Base-by-base conservation (phyloP, 495 filamentous ascomycete genomes). In the Aspergillus egyptiacus region DNA sequence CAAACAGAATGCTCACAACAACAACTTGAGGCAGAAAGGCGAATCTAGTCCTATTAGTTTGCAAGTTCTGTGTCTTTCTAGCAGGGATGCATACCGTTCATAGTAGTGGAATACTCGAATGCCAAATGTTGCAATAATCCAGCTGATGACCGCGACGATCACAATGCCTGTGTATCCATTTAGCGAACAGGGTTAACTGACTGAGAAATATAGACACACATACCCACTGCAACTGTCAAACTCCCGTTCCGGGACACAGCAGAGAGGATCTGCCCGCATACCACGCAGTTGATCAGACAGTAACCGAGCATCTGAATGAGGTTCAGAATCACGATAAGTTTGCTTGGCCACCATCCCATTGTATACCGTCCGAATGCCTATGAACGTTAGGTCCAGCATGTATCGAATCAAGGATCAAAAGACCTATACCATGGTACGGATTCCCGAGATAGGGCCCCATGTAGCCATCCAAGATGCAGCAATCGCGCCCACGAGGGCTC, bases 261-360 rank as follows among this genome's bases (percentile, higher is more conserved):
- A 18, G 81, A 84, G 3, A 91, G 65, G 13, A 89, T 86, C 56
- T 89, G 85, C 1, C 86, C 86, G 2, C 82, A 78, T 17, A 89
- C 75, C 17, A 89, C 81, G 40, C 76, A 80, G 56, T 84, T 79
- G 48, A 89, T 80, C 65, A 88, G 63, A 38, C 75, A 71, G 51
- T 89, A 91, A 9, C 86, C 86, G 19, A 87, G 67, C 63, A 87
- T 75, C 44, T 86, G 74, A 32, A 89, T 76, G 13, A 89, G 65
- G 52, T 89, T 87, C 44, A 91, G 67, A 14, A 87, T 47, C 11
- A 86, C 83, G 28, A 87, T 74, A 6, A 89, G 63, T 64, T 88
- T 89, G 55, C 78, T 80, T 1, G 86, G 86, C 81, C 83, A 89
- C 80, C 84, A 89, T 24, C 86, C 86, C 78, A 89, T 88, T 19